Base-by-base conservation (phyloP, 495 filamentous ascomycete species). In the Trichoderma orchidacearum region DNA sequence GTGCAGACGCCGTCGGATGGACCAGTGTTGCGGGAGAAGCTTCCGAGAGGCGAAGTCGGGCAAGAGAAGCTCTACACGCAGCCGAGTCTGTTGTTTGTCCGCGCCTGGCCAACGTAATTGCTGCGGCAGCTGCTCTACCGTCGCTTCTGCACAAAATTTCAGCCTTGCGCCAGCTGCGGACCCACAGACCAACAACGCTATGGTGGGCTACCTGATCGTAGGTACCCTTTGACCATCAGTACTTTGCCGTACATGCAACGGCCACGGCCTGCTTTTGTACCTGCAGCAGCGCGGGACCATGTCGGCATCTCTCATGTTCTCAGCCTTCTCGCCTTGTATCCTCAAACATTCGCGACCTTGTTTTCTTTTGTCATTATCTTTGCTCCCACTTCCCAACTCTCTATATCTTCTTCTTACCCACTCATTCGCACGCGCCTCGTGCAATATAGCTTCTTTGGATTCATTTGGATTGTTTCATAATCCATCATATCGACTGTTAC, bases 241-340 rank as follows among this genome's bases (percentile, higher is more conserved):
- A 48, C 41, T 23, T 23, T 8, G 11, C 3, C 5, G 18, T 2
- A 1, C 1, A 12, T 48, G 21, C 21, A 27, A 1, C 21, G 18
- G 18, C 15, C 13, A 23, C 41, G 41, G 41, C 18, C 5, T 6
- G 9, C 21, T 25, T 3, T 23, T 27, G 41, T 48, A 48, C 41
- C 41, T 48, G 41, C 41, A 48, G 41, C 5, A 17, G 21, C 21
- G 5, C 15, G 41, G 41, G 27, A 48, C 41, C 18, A 48, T 11
- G 18, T 11, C 21, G 41, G 13, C 41, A 48, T 25, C 51, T 9
- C 35, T 55, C 30, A n/a, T n/a, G 52, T 29, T 18, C 30, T 65
- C 63, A 66, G 63, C 63, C 65, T 64, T 54, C 61, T 64, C 60
- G 60, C 59, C 63, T 48, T 9, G 21, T 9, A 36, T 36, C 21